Base-by-base conservation (phyloP, 306 rosid species). In the Trifolium subterraneum region DNA sequence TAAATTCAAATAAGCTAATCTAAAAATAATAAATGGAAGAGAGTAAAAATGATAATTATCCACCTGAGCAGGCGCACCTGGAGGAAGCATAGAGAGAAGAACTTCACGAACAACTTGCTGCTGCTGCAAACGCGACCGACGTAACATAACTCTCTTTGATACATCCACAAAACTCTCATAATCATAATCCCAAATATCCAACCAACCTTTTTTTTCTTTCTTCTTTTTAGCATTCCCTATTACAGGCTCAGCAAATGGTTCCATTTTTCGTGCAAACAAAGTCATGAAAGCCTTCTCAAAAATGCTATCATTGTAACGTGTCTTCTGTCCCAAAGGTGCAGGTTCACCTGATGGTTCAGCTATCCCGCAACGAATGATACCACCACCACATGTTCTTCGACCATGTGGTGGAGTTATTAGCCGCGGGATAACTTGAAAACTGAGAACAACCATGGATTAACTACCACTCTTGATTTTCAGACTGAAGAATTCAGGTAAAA, bases 61-160 rank as follows among this genome's bases (percentile, higher is more conserved):
- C 31, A 94, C 98, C 97, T 91, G 97, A 76, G 93, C 98, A 63
- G 98, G 98, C 65, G 98, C 98, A 79, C 97, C 98, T 51, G 98
- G 97, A 70, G 98, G 98, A 65, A 94, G 90, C 95, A 94, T 94
- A 54, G 98, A 91, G 22, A 91, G 71, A 78, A 94, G 97, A 41
- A 94, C 98, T 70, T 90, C 80, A 42, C 97, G 80, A 74, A 94
- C 98, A 0, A 91, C 96, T 68, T 87, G 58, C n/a, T 91, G 96
- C 59, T 94, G 98, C 85, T 91, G 96, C 11, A 72, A 2, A 3
- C 97, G 88, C 64, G 90, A 83, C 87, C 94, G 83, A 0, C 98
- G 96, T 70, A 84, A 91, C 96, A 90, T 91, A 10, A 94, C 98
- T 73, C 96, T 83, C 79, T 39, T 86, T 0, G 97, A 94, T 0